Base-by-base conservation (phyloP, 228 moss, liverwort and hornwort species). In the Sphagnum magellanicum region DNA sequence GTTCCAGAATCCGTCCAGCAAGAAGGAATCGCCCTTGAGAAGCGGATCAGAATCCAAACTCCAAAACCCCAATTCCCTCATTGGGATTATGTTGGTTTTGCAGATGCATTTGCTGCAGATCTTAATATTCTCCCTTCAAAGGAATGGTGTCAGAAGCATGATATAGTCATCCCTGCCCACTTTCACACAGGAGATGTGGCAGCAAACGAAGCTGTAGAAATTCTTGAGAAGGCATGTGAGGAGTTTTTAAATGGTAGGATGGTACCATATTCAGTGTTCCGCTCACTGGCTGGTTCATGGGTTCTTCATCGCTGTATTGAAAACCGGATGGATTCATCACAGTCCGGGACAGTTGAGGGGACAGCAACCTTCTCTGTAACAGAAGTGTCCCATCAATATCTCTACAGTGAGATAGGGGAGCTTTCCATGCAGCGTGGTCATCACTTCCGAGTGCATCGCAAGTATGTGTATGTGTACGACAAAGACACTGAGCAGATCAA, bases 381-480 rank as follows among this genome's bases (percentile, higher is more conserved):
- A 16, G 73, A 10, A 9, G 16, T 48, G 64, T 64, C 69, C 53
- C 3, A 53, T 9, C 62, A 74, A 63, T 69, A 74, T 49, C 68
- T 74, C 16, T 74, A 74, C 68, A 74, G 55, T 60, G 74, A 74
- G 57, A 49, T 9, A 10, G 74, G 74, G n/a, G 63, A 69, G 74
- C 74, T 74, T 8, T 1, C 61, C 48, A 47, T 74, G 61, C 51
- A 50, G 48, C n/a, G 49, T 5, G 69, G 74, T 52, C 13, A 53
- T 52, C 68, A 49, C 48, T 74, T 74, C 61, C 10, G 16, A 49
- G 74, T 68, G 6, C 69, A 74, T 10, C 68, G 74, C 51, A 74
- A 74, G 15, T 74, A 74, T 69, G 74, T 74, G 1, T 74, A 74
- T 69, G 74, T 58, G 68, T 74, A 63, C 57, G 74, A 74, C 61